phyloP scores from a whole-genome alignment of 2,329 filamentous ascomycete genomes.

The Colletotrichum salicis region DNA sequence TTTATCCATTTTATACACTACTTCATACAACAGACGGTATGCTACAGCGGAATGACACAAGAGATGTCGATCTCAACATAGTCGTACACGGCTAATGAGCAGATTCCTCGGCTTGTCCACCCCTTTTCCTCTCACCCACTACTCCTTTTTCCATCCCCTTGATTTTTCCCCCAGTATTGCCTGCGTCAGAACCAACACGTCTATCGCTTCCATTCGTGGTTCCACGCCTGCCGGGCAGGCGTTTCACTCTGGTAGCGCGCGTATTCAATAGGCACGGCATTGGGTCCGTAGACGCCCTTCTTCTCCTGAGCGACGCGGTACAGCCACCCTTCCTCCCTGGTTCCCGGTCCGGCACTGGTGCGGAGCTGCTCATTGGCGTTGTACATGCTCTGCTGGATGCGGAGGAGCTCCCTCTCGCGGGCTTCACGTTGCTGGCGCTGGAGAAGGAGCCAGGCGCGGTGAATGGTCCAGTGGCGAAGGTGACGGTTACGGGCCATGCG shows the following conservation, averaged over 20 bases:
- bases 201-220: constrained; percentile 86
- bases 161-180: background rate
- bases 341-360: constrained; percentile 65
- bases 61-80: background rate
- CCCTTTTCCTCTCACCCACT: no score
- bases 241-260: constrained; percentile 85
- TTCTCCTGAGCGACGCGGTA: constrained; percentile 93
- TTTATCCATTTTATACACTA: background rate
- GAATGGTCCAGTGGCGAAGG: constrained; percentile 98
- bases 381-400: constrained; percentile 84
- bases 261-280: constrained; percentile 91
- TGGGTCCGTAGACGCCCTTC: constrained; percentile 79
- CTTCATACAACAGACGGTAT: background rate
- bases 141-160: background rate
- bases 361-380: constrained; percentile 87
- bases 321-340: constrained; percentile 73
- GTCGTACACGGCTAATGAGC: constrained; percentile 7
- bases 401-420: constrained; percentile 77
- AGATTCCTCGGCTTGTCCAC: background rate
- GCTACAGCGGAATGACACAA: background rate
- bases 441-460: constrained; percentile 91
- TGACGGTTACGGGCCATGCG: constrained; percentile 88
- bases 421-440: constrained; percentile 73
- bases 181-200: no score
- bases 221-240: constrained; percentile 84